These are phyloP conservation scores for Antrodiella citrinella DNA, from an alignment of 768 basidiomycete species.

Conservation along the genomic window DNA sequence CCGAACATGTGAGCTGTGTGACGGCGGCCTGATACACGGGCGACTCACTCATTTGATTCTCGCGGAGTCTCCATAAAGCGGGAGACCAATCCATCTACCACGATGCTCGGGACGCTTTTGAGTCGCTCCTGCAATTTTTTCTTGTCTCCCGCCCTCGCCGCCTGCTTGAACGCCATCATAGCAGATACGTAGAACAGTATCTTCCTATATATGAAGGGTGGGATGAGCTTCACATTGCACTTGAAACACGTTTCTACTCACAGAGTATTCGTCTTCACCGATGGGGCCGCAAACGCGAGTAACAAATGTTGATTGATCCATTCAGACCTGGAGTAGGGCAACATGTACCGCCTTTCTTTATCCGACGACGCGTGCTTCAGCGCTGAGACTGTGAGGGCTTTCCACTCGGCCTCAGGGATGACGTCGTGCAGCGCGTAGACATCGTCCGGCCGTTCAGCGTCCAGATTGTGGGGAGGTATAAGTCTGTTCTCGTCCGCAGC, in stretches of 20 bases:
- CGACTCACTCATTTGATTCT: conserved; percentile 53
- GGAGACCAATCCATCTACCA: conserved; percentile 67
- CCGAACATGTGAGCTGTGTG: background rate
- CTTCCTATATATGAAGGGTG: conserved; percentile 37
- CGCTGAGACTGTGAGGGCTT: conserved; percentile 48
- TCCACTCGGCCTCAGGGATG: conserved; percentile 77
- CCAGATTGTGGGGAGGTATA: conserved; percentile 65
- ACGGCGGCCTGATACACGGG: background rate
- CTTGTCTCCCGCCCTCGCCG: conserved; percentile 33
- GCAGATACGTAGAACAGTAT: conserved; percentile 73
- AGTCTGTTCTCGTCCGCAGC: conserved; percentile 56
- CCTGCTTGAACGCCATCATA: conserved; percentile 65
- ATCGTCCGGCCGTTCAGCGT: conserved; percentile 63
- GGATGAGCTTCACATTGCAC: background rate
- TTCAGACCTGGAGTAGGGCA: conserved; percentile 54
- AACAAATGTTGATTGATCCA: conserved; percentile 69
- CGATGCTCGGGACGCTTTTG: conserved; percentile 44
- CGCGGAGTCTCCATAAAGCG: conserved; percentile 75
- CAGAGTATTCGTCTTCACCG: conserved; percentile 56
- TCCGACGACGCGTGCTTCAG: conserved; percentile 45
- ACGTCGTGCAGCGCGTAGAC: conserved; percentile 68
- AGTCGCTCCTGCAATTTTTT: conserved; percentile 54
- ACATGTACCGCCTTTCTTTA: conserved; percentile 40
- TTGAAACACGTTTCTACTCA: conserved; percentile 28
- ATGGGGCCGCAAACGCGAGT: conserved; percentile 30